Evolutionary conservation across 2,329 filamentous ascomycete genomes (phyloP).

Genomic region (Fusarium tupiense): DNA sequence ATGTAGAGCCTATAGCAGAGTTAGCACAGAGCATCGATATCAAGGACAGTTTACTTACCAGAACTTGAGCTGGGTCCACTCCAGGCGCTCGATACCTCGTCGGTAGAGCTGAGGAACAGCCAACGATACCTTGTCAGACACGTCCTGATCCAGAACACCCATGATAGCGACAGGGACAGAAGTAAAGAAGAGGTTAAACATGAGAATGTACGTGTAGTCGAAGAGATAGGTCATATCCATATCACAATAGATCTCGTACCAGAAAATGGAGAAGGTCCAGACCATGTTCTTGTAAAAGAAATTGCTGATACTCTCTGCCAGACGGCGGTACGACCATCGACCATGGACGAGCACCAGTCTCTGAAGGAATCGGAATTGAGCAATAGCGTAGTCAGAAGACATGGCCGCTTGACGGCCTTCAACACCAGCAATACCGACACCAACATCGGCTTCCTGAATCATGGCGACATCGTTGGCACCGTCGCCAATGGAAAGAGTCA

Average conservation of each 20-base stretch:
- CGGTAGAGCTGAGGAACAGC: constrained; percentile 96
- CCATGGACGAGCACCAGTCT: constrained; percentile 89
- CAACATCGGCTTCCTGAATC: constrained; percentile 98
- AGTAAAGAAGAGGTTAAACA: constrained; percentile 97
- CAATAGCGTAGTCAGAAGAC: constrained; percentile 96
- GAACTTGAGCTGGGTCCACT: constrained; percentile 97
- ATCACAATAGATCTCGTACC: constrained; percentile 95
- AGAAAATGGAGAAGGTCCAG: constrained; percentile 96
- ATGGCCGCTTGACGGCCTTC: constrained; percentile 94
- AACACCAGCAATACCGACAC: constrained; percentile 92
- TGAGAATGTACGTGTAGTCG: constrained; percentile 96
- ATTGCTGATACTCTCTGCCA: constrained; percentile 94
- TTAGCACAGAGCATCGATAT: constrained; percentile 11
- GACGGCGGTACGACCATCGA: constrained; percentile 93
- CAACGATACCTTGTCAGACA: constrained; percentile 91
- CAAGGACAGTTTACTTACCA: constrained; percentile 70
- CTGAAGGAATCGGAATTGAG: constrained; percentile 90
- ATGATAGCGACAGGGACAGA: constrained; percentile 94
- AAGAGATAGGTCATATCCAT: constrained; percentile 98
- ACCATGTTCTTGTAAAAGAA: constrained; percentile 99
- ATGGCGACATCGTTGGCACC: constrained; percentile 97
- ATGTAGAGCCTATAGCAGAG: constrained; percentile 78
- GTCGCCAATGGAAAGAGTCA: constrained; percentile 93
- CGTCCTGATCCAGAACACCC: constrained; percentile 96
- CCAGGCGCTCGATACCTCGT: constrained; percentile 91